Conservation (phyloP, 2,329 filamentous ascomycete species). For the Nemania sp. region DNA sequence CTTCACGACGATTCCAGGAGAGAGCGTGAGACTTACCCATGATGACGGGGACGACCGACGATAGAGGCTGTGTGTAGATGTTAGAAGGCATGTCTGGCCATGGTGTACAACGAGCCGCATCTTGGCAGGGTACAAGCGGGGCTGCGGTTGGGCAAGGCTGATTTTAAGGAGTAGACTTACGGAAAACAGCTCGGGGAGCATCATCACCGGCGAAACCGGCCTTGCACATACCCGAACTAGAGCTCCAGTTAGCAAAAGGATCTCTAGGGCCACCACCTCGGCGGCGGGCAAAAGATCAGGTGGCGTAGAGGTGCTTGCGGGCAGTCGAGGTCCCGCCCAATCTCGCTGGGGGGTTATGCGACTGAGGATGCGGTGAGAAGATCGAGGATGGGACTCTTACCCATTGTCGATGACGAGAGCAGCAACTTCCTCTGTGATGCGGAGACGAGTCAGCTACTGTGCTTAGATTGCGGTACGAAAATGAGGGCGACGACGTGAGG, state of each 20-base stretch:
- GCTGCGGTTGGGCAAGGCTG: slow-evolving; percentile 41
- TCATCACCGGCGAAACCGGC: slow-evolving; percentile 99
- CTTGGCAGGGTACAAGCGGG: slow-evolving; percentile 44
- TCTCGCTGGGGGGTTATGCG: slow-evolving; percentile 27
- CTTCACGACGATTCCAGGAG: neutral
- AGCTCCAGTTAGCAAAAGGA: slow-evolving; percentile 33
- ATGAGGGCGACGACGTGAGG: slow-evolving; percentile 17
- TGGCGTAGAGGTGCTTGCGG: neutral
- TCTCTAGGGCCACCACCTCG: neutral
- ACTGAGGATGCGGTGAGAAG: slow-evolving; percentile 44
- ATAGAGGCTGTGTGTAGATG: slow-evolving; percentile 76
- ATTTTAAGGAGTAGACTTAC: slow-evolving; percentile 68
- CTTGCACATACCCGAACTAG: slow-evolving; percentile 99
- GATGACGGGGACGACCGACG: slow-evolving; percentile 98
- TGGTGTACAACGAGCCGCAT: slow-evolving; percentile 26
- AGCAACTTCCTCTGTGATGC: slow-evolving; percentile 92
- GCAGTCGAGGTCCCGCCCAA: slow-evolving; percentile 13
- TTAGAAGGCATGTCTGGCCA: slow-evolving; percentile 42
- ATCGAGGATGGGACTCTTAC: slow-evolving; percentile 67
- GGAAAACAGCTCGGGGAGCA: slow-evolving; percentile 99
- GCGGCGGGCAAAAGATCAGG: neutral
- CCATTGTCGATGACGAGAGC: slow-evolving; percentile 99
- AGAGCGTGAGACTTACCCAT: slow-evolving; percentile 76
- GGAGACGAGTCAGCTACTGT: slow-evolving; percentile 49
- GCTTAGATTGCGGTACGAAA: slow-evolving; percentile 16